Evolutionary conservation across 179 eudicot genomes (phyloP), one percentile per base, ranked within the genome.

Genomic region (Silene vulgaris): DNA sequence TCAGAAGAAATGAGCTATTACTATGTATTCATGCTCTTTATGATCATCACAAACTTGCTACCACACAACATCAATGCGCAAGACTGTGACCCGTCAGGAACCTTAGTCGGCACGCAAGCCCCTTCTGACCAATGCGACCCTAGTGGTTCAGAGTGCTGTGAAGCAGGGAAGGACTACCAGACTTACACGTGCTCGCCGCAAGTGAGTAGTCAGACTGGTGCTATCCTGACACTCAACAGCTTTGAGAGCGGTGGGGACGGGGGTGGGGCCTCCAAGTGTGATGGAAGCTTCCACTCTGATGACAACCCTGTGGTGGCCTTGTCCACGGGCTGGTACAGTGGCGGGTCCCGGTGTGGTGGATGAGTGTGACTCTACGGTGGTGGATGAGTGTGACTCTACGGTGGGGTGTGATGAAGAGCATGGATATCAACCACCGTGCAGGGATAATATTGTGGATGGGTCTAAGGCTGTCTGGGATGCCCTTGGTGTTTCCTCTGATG

Each of bases 371-470:
- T 87, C 88, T 1, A 82, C 54, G 79, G 88, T 85, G 35, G 90
- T 88, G 9, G 86, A 88, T 54, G 89, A 86, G 76, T 86, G 89
- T 74, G 88, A 88, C 76, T 88, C 88, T 3, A 83, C 78, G 1
- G 69, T 61, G 70, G 91, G 86, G 65, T 83, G 89, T 67, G 91
- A 86, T 43, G 80, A 64, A 1, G 87, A 82, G 45, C 89, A 88
- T 60, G 89, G 82, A 8, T 88, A 82, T 52, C 85, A 84, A 78
- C 80, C 79, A 0, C 90, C 90, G 0, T 86, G 90, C 20, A 52
- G 70, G 65, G 50, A 77, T 5, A 88, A 86, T 77, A 70, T 86
- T 8, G 90, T 88, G 8, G 90, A 84, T 74, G 90, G 79, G 19
- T 88, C 90, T 13, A 71, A 76, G 63, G 86, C 86, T 12, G 90